A percentile compares a stretch with the other conserved stretches of the same genome.
phyloP scores from a whole-genome alignment of 2,329 filamentous ascomycete genomes.

The Xylariales sp. region DNA sequence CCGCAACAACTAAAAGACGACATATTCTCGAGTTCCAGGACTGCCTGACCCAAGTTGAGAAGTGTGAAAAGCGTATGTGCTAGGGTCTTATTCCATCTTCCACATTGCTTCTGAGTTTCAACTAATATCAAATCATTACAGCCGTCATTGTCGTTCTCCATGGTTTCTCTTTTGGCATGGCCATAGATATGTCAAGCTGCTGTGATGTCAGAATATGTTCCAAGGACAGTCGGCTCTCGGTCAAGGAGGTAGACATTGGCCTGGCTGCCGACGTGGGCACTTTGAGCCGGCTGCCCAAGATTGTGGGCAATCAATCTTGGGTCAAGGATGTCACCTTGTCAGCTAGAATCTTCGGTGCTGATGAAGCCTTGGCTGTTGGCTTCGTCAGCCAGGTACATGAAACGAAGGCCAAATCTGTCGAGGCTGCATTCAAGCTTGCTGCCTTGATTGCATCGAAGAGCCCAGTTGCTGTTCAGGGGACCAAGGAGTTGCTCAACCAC shows the following conservation, averaged over 20 bases:
- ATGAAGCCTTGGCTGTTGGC: slow-evolving; percentile 66
- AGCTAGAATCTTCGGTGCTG: slow-evolving; percentile 63
- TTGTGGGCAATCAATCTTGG: slow-evolving; percentile 68
- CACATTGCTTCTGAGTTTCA: not conserved
- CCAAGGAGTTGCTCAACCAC: slow-evolving; percentile 24
- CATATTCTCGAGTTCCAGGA: slow-evolving; percentile 78
- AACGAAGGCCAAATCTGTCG: slow-evolving; percentile 27
- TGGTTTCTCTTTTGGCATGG: slow-evolving; percentile 72
- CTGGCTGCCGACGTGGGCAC: slow-evolving; percentile 77
- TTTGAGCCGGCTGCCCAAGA: slow-evolving; percentile 66
- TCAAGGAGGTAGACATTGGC: slow-evolving; percentile 82
- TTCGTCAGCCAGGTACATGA: slow-evolving; percentile 64
- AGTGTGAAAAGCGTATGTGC: slow-evolving; percentile 77
- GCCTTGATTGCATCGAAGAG: slow-evolving; percentile 71
- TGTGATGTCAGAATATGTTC: slow-evolving; percentile 68
- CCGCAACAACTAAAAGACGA: slow-evolving; percentile 56
- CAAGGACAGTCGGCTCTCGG: slow-evolving; percentile 56
- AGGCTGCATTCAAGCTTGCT: slow-evolving; percentile 20
- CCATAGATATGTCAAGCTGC: slow-evolving; percentile 67
- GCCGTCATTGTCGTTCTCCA: slow-evolving; percentile 81
- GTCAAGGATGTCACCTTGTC: slow-evolving; percentile 74
- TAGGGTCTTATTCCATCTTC: not conserved
- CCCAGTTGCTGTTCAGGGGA: slow-evolving; percentile 52
- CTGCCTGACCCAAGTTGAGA: slow-evolving; percentile 71
- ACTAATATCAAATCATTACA: slow-evolving; percentile 30